Evolutionary conservation across 1,139 yeast species (phyloP).

Genomic region (Geotrichum macrosporum): DNA sequence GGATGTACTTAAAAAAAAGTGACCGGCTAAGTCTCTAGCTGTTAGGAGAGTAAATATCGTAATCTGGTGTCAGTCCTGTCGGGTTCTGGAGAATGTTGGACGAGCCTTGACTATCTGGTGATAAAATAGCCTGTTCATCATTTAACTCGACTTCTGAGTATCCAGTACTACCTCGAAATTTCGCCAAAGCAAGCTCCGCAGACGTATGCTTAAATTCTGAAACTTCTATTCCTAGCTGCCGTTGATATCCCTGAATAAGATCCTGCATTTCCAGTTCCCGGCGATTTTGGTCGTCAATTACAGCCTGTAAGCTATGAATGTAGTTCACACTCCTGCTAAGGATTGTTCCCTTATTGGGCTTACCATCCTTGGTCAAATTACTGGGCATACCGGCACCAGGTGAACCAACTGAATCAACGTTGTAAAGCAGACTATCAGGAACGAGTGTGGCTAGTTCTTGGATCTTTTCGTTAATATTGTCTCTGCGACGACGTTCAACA

Average conservation of each 20-base stretch:
- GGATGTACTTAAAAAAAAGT: too few species aligned
- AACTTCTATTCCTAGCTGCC: constrained; percentile 41
- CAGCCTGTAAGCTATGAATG: constrained; percentile 64
- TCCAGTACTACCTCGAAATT: constrained; percentile 40
- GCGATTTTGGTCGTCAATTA: constrained; percentile 54
- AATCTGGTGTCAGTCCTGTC: constrained; percentile 19
- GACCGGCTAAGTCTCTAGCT: too few species aligned
- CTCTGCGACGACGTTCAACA: constrained; percentile 68
- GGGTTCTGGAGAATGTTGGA: constrained; percentile 1
- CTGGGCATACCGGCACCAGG: constrained; percentile 14
- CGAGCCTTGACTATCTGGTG: constrained; percentile 18
- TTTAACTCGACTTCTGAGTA: constrained; percentile 1
- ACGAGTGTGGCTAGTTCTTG: constrained; percentile 70
- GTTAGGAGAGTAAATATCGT: constrained; percentile 1
- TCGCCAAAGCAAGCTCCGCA: constrained; percentile 73
- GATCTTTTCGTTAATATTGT: constrained; percentile 83
- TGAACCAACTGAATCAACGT: constrained; percentile 1
- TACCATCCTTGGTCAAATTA: constrained; percentile 72
- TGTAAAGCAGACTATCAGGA: constrained; percentile 57
- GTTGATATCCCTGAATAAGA: constrained; percentile 53
- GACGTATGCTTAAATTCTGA: constrained; percentile 63
- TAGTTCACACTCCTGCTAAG: constrained; percentile 81
- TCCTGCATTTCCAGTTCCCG: constrained; percentile 71
- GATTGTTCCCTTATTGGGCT: constrained; percentile 91
- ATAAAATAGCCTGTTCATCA: constrained; percentile 30